These are phyloP conservation scores for Yarrowia deformans DNA, from an alignment of 805 yeast species.

Conservation along the genomic window DNA sequence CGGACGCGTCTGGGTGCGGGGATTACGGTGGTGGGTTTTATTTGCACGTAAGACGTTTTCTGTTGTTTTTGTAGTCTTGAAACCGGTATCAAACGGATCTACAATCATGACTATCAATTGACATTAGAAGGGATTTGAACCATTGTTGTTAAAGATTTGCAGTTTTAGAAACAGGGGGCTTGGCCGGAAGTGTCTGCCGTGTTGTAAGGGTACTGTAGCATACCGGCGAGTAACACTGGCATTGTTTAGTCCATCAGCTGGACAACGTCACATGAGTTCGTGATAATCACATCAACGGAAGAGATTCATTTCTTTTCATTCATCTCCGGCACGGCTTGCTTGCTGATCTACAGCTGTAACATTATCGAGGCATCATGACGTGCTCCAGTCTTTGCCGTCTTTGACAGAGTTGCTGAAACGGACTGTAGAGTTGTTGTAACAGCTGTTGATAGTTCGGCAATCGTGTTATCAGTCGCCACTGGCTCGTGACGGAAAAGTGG, in stretches of 20 bases:
- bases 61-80: too few relatives aligned
- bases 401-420: background rate
- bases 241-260: too few relatives aligned
- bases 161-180: background rate
- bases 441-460: background rate
- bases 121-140: background rate
- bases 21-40: background rate
- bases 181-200: too few relatives aligned
- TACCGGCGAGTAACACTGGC: too few relatives aligned
- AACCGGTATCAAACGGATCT: background rate
- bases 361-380: slow-evolving; percentile 32
- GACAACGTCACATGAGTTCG: too few relatives aligned
- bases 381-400: background rate
- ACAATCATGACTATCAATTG: slow-evolving; percentile 4
- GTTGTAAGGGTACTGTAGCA: too few relatives aligned
- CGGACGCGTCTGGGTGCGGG: background rate
- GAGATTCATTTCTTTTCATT: too few relatives aligned
- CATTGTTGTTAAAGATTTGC: background rate
- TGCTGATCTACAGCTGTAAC: background rate
- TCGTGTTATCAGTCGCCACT: background rate
- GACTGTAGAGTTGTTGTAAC: background rate
- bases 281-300: too few relatives aligned
- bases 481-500: slow-evolving; percentile 24
- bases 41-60: background rate
- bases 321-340: background rate